These are phyloP conservation scores for Echeveria elegans DNA, from an alignment of 164 flowering plant species.

Conservation along the genomic window DNA sequence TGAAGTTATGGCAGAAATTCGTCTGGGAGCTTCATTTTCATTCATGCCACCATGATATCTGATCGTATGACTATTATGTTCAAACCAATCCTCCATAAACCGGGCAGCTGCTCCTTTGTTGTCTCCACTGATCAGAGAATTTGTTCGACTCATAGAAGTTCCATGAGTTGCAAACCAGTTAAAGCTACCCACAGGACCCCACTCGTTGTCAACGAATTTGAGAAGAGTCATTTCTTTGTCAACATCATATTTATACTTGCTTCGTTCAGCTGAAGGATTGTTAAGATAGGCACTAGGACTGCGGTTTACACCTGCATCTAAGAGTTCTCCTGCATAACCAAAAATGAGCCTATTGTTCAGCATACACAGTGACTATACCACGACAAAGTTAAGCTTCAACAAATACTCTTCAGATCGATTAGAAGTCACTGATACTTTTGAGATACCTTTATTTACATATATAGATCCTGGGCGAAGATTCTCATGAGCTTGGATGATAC, in stretches of 20 bases:
- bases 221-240: constrained; percentile 96
- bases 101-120: constrained; percentile 99
- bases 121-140: constrained; percentile 92
- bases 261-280: constrained; percentile 73
- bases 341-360: not conserved
- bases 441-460: constrained; percentile 71
- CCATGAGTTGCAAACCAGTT: constrained; percentile 99
- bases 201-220: constrained; percentile 86
- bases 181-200: constrained; percentile 98
- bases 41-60: constrained; percentile 14
- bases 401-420: not conserved
- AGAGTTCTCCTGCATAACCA: constrained; percentile 58
- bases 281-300: constrained; percentile 97
- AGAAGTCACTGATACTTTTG: not conserved
- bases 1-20: constrained; percentile 42
- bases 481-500: constrained; percentile 85
- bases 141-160: constrained; percentile 98
- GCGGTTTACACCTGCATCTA: constrained; percentile 87
- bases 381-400: not conserved
- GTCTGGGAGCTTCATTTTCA: constrained; percentile 40
- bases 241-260: constrained; percentile 78
- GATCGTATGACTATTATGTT: constrained; percentile 30
- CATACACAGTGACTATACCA: not conserved
- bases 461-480: constrained; percentile 88
- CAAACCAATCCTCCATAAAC: constrained; percentile 98